Conservation (phyloP, 257 asterid species). For the Solanum etuberosum region DNA sequence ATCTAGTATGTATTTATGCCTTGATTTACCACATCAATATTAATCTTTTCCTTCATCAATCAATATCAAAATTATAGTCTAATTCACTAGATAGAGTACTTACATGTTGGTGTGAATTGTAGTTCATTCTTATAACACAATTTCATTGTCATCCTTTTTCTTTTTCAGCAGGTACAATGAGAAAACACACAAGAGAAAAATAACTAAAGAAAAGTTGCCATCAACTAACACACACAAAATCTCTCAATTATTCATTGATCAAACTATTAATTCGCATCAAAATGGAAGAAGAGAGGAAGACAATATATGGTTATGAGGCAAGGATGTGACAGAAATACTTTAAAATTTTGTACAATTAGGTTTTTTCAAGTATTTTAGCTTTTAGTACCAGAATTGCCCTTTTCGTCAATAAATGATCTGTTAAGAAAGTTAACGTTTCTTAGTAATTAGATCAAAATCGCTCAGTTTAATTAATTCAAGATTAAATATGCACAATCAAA, state of each 20-base stretch:
- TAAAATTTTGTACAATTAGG: no score
- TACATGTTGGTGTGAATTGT: not conserved
- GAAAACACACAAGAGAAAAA: not conserved
- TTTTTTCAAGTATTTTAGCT: no score
- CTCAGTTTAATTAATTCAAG: no score
- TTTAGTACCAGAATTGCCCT: no score
- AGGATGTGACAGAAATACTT: no score
- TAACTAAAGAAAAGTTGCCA: not conserved
- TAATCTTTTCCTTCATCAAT: no score
- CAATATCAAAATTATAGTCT: not conserved
- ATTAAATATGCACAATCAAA: no score
- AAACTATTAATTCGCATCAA: not conserved
- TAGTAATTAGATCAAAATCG: no score
- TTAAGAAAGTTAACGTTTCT: no score
- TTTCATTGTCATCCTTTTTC: not conserved
- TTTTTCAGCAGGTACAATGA: not conserved
- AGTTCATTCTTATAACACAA: not conserved
- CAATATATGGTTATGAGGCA: no score
- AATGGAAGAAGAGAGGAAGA: no score
- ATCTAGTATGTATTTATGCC: not conserved
- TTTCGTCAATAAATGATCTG: rapidly evolving
- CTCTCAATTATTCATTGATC: not conserved
- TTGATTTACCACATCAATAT: not conserved
- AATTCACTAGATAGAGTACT: not conserved
- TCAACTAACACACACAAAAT: not conserved